phyloP scores from a whole-genome alignment of 148 eudicot species.

The Rhododendron vialii region DNA sequence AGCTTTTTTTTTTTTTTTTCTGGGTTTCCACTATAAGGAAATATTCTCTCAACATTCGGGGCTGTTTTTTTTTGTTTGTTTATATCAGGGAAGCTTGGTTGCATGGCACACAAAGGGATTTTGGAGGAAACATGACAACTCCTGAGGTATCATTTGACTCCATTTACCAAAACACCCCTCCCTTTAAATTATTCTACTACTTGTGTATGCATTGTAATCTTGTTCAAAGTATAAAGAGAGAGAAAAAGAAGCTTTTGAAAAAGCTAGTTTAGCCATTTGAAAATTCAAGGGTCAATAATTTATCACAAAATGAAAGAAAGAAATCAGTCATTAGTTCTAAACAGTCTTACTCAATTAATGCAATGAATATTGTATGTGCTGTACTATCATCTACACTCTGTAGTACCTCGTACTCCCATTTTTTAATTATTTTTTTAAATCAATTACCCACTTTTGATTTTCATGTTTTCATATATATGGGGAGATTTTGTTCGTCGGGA shows the following conservation, averaged over 20 bases:
- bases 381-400: neutral
- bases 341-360: neutral
- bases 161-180: constrained; percentile 4
- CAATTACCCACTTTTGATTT: neutral
- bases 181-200: neutral
- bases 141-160: constrained; percentile 43
- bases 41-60: constrained; percentile 23
- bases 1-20: constrained; percentile 10
- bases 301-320: constrained; percentile 17
- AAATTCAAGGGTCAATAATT: constrained; percentile 21
- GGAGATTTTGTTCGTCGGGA: too few relatives aligned
- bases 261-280: constrained; percentile 32
- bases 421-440: too few relatives aligned
- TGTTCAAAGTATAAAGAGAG: constrained; percentile 18
- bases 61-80: constrained; percentile 17
- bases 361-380: neutral
- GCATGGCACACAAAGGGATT: constrained; percentile 61
- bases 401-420: constrained; percentile 10
- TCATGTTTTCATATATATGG: too few relatives aligned
- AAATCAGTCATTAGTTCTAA: neutral
- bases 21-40: constrained; percentile 5
- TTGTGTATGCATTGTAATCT: neutral
- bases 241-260: constrained; percentile 35
- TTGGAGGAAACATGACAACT: constrained; percentile 48
- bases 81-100: constrained; percentile 91